Evolutionary conservation across 1,284 basidiomycete species (phyloP), one percentile per base, ranked within the genome.

Genomic region (Apiotrichum mycotoxinovorans): DNA sequence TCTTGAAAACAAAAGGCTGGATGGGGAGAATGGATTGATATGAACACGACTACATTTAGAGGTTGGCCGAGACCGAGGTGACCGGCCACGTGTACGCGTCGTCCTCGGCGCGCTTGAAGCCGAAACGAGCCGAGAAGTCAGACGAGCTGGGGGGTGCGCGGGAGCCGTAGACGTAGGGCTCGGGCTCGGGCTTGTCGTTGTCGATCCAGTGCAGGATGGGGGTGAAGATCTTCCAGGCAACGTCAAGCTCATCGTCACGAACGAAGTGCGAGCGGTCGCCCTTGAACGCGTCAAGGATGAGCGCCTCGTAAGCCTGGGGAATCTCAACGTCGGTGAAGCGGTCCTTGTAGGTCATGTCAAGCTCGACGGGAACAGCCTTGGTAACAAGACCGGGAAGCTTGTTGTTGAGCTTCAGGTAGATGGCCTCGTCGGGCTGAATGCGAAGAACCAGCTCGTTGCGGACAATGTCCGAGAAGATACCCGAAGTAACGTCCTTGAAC

Each of bases 181-280:
- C 80, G 15, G 90, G 91, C 70, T 79, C 85, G 57, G 91, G 52
- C 54, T 64, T 58, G 22, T 68, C 64, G 53, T 68, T 65, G 48
- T 73, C 75, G 75, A 94, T 94, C 90, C 89, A 93, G 80, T 94
- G 91, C 62, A 95, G 78, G 72, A 94, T 89, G 18, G 91, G 91
- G 20, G 91, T 95, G 80, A 94, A 95, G 77, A 95, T 94, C 89
- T 93, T 94, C 93, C 93, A 97, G 14, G 93, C 92, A 55, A 87
- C 86, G 70, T 96, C 92, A 66, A 96, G 81, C 78, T 96, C 93
- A 76, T 97, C 93, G 74, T 96, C 85, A 65, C 93, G 85, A 48
- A 97, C 93, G 80, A 96, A 96, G 75, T 81, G 79, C 41, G 76
- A 78, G 68, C 79, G 79, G 65, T 81, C 79, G 41, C 79, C 79